Base-by-base conservation (phyloP, 176 grass and related monocot genomes). In the Tillandsia leiboldiana region DNA sequence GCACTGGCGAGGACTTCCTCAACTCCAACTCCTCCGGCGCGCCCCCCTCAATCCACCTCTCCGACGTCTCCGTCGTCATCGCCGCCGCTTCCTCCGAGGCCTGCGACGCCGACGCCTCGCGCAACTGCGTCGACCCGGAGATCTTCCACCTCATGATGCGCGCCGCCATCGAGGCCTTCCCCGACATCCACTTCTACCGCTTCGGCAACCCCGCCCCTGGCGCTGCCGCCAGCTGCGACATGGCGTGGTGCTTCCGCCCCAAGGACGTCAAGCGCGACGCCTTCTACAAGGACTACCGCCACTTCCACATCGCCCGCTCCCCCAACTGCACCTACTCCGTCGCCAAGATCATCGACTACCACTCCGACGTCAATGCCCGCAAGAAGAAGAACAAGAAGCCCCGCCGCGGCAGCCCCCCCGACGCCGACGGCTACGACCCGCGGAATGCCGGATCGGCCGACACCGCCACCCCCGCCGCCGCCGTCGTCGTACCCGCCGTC, bases 271-370 rank as follows among this genome's bases (percentile, higher is more conserved):
- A 20, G 49, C 68, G 71, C 23, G 70, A 66, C 2, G 75, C 80
- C 12, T 79, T 82, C 57, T 79, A 77, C 53, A 89, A 89, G 78
- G 83, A 95, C 84, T 95, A 95, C 71, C 86, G 83, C 48, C 86
- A 86, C 66, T 95, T 95, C 61, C 61, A 72, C 69, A 24, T 95
- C 64, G n/a, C n/a, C n/a, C n/a, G n/a, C n/a, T n/a, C n/a, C n/a
- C n/a, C n/a, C n/a, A n/a, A n/a, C n/a, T n/a, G 52, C 74, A 58
- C 67, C 53, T 89, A 95, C 54, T 81, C 87, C 23, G 81, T 85
- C 72, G 9, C 74, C 10, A 87, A 81, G 63, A 90, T 90, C 57
- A 82, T 82, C 11, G 76, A 73, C 0, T 90, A 90, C 71, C 82
- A 90, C 74, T 87, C 91, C 11, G 87, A 77, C 2, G 58, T 68